Conservation (phyloP, 768 basidiomycete species). For the Daedalea quercina region DNA sequence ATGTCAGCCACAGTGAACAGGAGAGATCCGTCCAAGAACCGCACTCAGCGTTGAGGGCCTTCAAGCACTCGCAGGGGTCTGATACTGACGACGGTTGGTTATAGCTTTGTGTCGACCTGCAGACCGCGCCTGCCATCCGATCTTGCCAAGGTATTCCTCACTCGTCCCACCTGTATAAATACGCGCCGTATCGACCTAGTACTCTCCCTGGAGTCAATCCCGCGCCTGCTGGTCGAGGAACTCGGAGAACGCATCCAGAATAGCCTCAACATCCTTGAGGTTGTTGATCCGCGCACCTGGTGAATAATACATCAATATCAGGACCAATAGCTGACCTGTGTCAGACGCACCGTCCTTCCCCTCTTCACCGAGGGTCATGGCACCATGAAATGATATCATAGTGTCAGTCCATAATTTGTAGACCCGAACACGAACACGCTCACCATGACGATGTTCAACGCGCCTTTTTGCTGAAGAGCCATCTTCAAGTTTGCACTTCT, state of each 20-base stretch:
- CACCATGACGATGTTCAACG: conserved; percentile 46
- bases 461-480: conserved; percentile 29
- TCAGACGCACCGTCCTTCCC: conserved; percentile 26
- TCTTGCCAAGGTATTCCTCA: conserved; percentile 40
- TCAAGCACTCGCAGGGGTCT: too few species aligned
- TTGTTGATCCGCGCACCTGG: conserved; percentile 39
- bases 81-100: conserved; percentile 3
- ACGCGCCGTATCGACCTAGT: conserved; percentile 26
- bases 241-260: conserved; percentile 47
- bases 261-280: conserved; percentile 40
- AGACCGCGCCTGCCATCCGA: conserved; percentile 45
- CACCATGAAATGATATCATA: conserved; percentile 28
- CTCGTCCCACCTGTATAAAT: conserved; percentile 24
- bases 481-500: too few species aligned
- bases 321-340: neutral
- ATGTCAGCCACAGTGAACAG: neutral
- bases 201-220: too few species aligned
- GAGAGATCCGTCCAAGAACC: neutral
- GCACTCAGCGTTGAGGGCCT: conserved; percentile 41
- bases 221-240: conserved; percentile 48
- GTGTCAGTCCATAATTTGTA: neutral
- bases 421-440: conserved; percentile 8
- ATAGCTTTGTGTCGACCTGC: conserved; percentile 52
- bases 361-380: conserved; percentile 48
- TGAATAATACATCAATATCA: neutral